Base-by-base conservation (phyloP, 495 filamentous ascomycete genomes). In the Podospora australis region DNA sequence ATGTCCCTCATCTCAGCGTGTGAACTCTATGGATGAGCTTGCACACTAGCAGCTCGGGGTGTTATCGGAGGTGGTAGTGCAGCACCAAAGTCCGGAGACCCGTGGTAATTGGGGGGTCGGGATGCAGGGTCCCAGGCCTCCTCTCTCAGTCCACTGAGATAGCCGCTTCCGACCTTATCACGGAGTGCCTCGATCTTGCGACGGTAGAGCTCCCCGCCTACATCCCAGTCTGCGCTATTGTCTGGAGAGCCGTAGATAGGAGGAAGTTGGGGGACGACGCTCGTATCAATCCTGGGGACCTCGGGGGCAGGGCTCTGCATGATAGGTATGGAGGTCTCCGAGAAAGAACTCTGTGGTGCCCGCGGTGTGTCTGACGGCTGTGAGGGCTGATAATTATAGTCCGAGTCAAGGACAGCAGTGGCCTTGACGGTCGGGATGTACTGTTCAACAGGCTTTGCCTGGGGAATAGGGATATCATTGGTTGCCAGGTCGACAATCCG, bases 141-240 rank as follows among this genome's bases (percentile, higher is more conserved):
- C 53, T 95, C 92, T 48, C 82, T 83, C 38, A 97, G 74, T 4
- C 88, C 86, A 50, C 80, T 88, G 24, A 96, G 75, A 78, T 94
- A 98, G 40, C 80, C 82, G 52, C 79, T 84, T 28, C 88, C 87
- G 42, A 94, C 81, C 50, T 95, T 87, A 54, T 82, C 83, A 34
- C 86, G 84, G 14, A 96, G 68, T 10, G 84, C 84, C 64, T 92
- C 88, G 39, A 97, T 79, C 56, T 90, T 90, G 63, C 84, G 84
- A 30, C 81, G 79, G 63, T 91, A 96, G 5, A 88, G 70, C 57
- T 95, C 88, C 40, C 84, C 82, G 43, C 81, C 80, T 36, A 82
- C 68, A 42, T 79, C 78, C 78, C 86, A 86, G 45, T 86, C 74
- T 46, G 74, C 69, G 23, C 62, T 64, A 34, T 54, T 51, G 40